phyloP scores from a whole-genome alignment of 176 grass and related monocot genomes.

The Oryza glumipatula region DNA sequence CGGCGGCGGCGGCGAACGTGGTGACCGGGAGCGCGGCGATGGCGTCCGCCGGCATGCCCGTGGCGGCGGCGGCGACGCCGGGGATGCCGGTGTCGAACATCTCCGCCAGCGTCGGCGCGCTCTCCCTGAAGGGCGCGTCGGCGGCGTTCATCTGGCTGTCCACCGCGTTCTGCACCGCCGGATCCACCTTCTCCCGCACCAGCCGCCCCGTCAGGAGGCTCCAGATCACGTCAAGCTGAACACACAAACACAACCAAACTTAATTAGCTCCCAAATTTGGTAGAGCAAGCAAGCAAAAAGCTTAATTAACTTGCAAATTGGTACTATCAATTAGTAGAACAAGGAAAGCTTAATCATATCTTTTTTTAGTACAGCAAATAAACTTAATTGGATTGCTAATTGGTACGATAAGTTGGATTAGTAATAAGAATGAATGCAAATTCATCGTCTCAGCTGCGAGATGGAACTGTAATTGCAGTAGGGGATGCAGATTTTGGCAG shows the following conservation, averaged over 20 bases:
- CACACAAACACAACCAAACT: not conserved
- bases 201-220: slow-evolving; percentile 81
- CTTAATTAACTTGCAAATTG: not conserved
- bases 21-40: slow-evolving; percentile 60
- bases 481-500: not conserved
- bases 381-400: not conserved
- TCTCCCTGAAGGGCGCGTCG: slow-evolving; percentile 51
- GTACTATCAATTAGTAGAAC: not conserved
- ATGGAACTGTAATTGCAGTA: not conserved
- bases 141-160: slow-evolving; percentile 88
- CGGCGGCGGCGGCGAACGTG: slow-evolving; percentile 15
- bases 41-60: slow-evolving; percentile 50
- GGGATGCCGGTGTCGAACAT: slow-evolving; percentile 57
- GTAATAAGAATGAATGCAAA: not conserved
- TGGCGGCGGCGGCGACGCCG: slow-evolving; percentile 8
- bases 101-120: slow-evolving; percentile 41
- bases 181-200: slow-evolving; percentile 86
- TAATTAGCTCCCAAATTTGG: not conserved
- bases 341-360: not conserved
- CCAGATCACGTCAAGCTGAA: slow-evolving; percentile 73
- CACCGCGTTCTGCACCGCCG: slow-evolving; percentile 86
- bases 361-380: not conserved
- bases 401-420: not conserved
- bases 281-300: not conserved
- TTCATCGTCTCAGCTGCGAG: not conserved